Base-by-base conservation (phyloP, 768 basidiomycete genomes). In the Tephrocybe rancida region DNA sequence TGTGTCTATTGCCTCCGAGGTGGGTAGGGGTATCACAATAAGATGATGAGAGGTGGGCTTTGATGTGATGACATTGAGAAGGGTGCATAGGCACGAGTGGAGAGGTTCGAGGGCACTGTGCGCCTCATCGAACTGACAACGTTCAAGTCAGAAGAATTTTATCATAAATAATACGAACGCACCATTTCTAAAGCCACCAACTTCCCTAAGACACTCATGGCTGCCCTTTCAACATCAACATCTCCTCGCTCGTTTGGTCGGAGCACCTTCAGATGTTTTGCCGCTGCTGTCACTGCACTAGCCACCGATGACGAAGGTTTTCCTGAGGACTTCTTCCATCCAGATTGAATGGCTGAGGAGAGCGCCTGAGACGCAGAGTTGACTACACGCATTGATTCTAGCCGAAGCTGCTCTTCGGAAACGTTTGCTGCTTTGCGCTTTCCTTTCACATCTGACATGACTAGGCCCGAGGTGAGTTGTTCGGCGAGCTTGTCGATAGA, bases 151-250 rank as follows among this genome's bases (percentile, higher is more conserved):
- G 27, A 32, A 26, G 10, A 44, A 18, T 19, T 27, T 37, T 18
- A 30, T 50, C 19, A 18, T 19, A n/a, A 5, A 30, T 14, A 22
- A 19, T 27, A 24, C 19, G 26, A 22, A 77, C 90, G 48, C 62
- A 92, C 91, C 83, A 90, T 72, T 59, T 90, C 87, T 44, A 92
- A 64, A 21, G 77, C 61, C 22, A 90, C 73, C 1, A 92, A 67
- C 65, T 90, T 91, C 7, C 82, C 86, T 5, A 84, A 63, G 4
- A 92, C 69, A 53, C 85, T 85, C 45, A 78, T 77, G 1, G 87
- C 90, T 2, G 88, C 89, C 32, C 86, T 77, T 68, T 93, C 92
- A 5, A 91, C 77, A 57, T 92, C 86, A 8, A 88, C 14, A 57
- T 81, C 79, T 2, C 71, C 73, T 0, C 78, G 70, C 41, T 67